A percentile compares a stretch with the other conserved stretches of the same genome.
Evolutionary conservation across 345 rosid genomes (phyloP).

Genomic region (Citrus medica): DNA sequence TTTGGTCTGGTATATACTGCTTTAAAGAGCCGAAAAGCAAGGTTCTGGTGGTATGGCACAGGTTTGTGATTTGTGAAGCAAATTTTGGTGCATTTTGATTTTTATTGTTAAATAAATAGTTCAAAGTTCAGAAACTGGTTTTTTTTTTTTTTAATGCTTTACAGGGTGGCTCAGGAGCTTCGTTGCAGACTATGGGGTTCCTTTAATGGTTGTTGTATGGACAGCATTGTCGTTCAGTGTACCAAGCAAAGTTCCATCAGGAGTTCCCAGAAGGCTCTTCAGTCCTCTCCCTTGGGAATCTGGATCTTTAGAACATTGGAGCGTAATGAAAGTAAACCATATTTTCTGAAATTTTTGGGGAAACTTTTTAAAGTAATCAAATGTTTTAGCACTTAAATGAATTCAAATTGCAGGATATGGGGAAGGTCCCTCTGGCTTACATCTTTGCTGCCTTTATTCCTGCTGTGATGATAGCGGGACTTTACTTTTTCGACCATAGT

Average conservation of each 20-base stretch:
- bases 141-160: background rate
- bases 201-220: slow-evolving; percentile 81
- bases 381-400: background rate
- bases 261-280: slow-evolving; percentile 75
- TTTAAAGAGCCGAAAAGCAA: slow-evolving; percentile 67
- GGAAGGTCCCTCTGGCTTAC: slow-evolving; percentile 52
- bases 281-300: slow-evolving; percentile 75
- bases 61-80: slow-evolving; percentile 40
- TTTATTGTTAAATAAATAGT: background rate
- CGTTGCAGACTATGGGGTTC: slow-evolving; percentile 86
- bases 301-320: slow-evolving; percentile 61
- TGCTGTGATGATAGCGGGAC: slow-evolving; percentile 74
- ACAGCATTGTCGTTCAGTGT: slow-evolving; percentile 53
- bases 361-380: background rate
- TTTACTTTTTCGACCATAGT: slow-evolving; percentile 83
- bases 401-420: slow-evolving; percentile 59
- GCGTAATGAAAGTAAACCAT: slow-evolving; percentile 55
- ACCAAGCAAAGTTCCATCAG: slow-evolving; percentile 53
- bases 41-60: slow-evolving; percentile 72
- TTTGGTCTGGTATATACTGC: slow-evolving; percentile 66
- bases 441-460: slow-evolving; percentile 76
- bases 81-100: background rate
- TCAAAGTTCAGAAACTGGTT: background rate
- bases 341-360: background rate
- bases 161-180: slow-evolving; percentile 59